Percentiles rank a stretch among this genome's conserved stretches.
Evolutionary conservation across 2,329 filamentous ascomycete species (phyloP).

Genomic region (Acrocalymma vagum): DNA sequence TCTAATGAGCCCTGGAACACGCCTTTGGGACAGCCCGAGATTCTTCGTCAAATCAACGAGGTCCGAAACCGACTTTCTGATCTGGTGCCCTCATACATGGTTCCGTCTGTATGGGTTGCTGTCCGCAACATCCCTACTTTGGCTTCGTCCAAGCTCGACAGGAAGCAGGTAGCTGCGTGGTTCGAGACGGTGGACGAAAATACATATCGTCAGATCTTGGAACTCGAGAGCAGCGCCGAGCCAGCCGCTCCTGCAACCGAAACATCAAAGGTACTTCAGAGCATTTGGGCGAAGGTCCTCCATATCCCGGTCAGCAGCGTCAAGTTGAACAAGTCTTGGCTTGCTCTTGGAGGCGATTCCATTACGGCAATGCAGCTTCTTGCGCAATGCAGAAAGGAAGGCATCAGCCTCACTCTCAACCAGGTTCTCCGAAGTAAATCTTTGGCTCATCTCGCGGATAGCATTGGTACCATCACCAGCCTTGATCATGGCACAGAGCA

Average conservation of each 20-base stretch:
- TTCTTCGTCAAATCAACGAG: constrained; percentile 37
- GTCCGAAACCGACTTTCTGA: constrained; percentile 37
- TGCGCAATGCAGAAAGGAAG: constrained; percentile 39
- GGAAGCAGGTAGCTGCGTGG: constrained; percentile 52
- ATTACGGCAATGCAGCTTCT: constrained; percentile 44
- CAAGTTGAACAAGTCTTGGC: constrained; percentile 36
- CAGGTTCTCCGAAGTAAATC: constrained; percentile 43
- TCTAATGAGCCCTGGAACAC: constrained; percentile 30
- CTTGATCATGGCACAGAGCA: constrained; percentile 23
- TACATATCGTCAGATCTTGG: constrained; percentile 50
- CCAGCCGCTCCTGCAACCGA: constrained; percentile 18
- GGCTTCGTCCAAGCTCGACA: constrained; percentile 40
- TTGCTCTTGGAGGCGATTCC: constrained; percentile 43
- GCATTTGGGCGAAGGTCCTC: constrained; percentile 54
- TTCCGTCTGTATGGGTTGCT: constrained; percentile 45
- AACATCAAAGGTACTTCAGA: constrained; percentile 28
- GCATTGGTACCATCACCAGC: constrained; percentile 13
- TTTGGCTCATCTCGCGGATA: constrained; percentile 35
- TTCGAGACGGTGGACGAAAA: constrained; percentile 51
- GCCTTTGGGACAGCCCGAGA: constrained; percentile 39
- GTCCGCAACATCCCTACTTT: constrained; percentile 42
- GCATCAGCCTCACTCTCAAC: constrained; percentile 39
- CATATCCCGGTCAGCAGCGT: constrained; percentile 41
- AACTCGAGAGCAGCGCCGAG: constrained; percentile 39
- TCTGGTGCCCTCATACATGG: constrained; percentile 41